Evolutionary conservation across 345 rosid genomes (phyloP).

Genomic region (Gossypium anomalum): DNA sequence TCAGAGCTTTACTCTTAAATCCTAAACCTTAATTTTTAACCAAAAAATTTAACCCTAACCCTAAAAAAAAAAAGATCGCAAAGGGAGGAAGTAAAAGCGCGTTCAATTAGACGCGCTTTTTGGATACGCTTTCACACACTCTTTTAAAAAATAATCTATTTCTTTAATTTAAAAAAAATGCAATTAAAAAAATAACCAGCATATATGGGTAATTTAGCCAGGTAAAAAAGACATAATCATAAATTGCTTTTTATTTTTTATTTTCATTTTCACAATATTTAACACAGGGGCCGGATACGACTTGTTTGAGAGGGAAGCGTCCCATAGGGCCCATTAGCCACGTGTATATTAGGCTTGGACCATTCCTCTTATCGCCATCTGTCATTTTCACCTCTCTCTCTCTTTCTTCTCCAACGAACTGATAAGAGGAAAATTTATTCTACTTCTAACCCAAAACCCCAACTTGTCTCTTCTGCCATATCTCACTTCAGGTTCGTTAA

Average conservation of each 20-base stretch:
- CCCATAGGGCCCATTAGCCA: slow-evolving; percentile 2
- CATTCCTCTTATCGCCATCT: not conserved
- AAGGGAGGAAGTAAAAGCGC: fast-evolving
- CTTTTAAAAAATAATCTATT: too few relatives aligned
- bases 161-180: too few relatives aligned
- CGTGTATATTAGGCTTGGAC: slow-evolving; percentile 15
- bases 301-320: not conserved
- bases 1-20: too few relatives aligned
- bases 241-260: too few relatives aligned
- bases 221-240: too few relatives aligned
- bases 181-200: too few relatives aligned
- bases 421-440: not conserved
- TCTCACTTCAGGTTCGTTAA: slow-evolving; percentile 22
- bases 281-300: not conserved
- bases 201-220: too few relatives aligned
- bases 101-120: fast-evolving
- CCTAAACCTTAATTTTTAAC: too few relatives aligned
- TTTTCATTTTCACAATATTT: not conserved
- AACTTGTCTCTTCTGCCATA: not conserved
- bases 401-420: not conserved
- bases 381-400: not conserved
- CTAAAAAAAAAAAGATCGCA: fast-evolving
- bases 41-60: too few relatives aligned
- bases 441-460: not conserved
- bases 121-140: fast-evolving